These are phyloP conservation scores for Sugiyamaella pinicola DNA, from an alignment of 1,139 yeast species.

Conservation along the genomic window DNA sequence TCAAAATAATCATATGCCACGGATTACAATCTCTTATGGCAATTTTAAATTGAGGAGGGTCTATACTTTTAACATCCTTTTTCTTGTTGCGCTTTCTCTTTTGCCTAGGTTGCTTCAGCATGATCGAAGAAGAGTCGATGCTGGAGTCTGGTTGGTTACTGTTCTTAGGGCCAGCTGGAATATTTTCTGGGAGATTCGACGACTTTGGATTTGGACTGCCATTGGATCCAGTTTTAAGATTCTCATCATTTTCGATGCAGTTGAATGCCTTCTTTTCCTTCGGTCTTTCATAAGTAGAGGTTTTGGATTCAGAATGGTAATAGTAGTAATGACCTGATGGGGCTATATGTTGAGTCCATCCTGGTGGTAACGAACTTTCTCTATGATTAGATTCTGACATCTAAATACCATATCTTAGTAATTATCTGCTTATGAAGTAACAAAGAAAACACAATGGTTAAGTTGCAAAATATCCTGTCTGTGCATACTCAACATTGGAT, in stretches of 20 bases:
- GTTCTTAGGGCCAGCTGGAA: conserved; percentile 1
- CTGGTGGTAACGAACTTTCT: conserved; percentile 29
- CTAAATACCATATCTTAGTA: neutral
- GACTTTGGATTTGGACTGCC: neutral
- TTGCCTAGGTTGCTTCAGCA: neutral
- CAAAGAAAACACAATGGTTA: too few relatives aligned
- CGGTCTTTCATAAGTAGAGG: conserved; percentile 39
- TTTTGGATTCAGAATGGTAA: conserved; percentile 36
- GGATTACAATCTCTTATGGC: conserved; percentile 32
- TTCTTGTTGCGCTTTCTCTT: conserved; percentile 5
- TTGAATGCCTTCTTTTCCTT: neutral
- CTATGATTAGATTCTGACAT: conserved; percentile 9
- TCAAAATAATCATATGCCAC: conserved; percentile 51
- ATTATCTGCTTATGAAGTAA: too few relatives aligned
- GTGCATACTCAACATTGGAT: neutral
- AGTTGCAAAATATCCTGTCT: neutral
- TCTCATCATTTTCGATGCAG: neutral
- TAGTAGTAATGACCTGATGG: conserved; percentile 42
- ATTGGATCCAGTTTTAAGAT: too few relatives aligned
- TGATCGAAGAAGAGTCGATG: too few relatives aligned
- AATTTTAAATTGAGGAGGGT: conserved; percentile 30
- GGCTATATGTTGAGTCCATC: conserved; percentile 41
- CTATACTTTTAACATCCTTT: conserved; percentile 13
- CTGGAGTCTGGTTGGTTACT: neutral
- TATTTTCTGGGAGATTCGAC: neutral